phyloP scores from a whole-genome alignment of 257 asterid species.

The Solanum pennellii region DNA sequence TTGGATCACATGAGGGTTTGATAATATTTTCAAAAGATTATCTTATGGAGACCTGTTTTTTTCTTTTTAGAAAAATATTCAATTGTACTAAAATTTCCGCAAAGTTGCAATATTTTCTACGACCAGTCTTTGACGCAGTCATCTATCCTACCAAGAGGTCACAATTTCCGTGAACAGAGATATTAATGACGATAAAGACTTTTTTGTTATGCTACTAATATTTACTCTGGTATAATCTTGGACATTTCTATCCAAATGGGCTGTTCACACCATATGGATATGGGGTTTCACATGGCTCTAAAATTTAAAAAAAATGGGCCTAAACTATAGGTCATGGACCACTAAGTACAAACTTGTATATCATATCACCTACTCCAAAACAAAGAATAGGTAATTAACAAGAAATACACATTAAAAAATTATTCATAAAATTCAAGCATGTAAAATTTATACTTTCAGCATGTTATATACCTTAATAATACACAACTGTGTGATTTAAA shows the following conservation, averaged over 20 bases:
- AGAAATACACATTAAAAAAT: background rate
- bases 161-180: background rate
- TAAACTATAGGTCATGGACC: background rate
- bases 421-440: background rate
- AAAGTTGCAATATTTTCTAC: background rate
- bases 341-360: background rate
- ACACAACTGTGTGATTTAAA: background rate
- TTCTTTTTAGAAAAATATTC: background rate
- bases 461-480: background rate
- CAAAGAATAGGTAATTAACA: background rate
- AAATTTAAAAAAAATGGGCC: background rate
- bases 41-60: too few relatives aligned
- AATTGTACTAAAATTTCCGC: background rate
- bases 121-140: background rate
- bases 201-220: background rate
- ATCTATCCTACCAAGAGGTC: background rate
- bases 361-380: background rate
- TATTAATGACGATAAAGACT: too few relatives aligned
- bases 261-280: background rate
- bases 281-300: background rate
- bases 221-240: background rate
- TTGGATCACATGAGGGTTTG: too few relatives aligned
- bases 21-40: too few relatives aligned
- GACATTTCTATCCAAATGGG: background rate
- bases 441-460: background rate